Evolutionary conservation across 768 basidiomycete species (phyloP), one percentile per base, ranked within the genome.

Genomic region (Psilocybe sp.): DNA sequence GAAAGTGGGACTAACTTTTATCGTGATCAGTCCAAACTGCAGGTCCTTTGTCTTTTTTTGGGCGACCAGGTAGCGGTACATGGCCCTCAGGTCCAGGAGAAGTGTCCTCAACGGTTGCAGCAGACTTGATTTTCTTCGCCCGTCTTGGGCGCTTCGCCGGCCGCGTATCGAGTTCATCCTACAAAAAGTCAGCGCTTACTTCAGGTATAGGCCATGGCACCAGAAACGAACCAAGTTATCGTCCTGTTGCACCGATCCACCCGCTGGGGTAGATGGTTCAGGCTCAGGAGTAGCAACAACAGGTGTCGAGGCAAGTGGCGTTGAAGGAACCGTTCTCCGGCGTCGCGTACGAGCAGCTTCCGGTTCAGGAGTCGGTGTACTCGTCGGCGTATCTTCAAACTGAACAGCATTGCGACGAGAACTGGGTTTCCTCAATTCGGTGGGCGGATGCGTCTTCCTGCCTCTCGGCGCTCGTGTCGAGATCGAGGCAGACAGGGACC

Each of bases 321-420:
- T 58, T 34, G 58, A 60, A 46, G 61, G 69, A 35, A 66, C 43
- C 8, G 49, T 40, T 9, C 50, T 58, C 16, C 63, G 54, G 35
- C 78, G 70, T 50, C 71, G 69, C 34, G 71, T 68, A 47, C 71
- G 34, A 7, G 48, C 70, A 4, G 60, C 49, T 49, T 87, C 85
- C 33, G 82, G 84, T 56, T 88, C 87, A 3, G 86, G 85, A 31
- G 86, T 87, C 1, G 86, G 84, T 0, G 84, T 85, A 38, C 76
- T 73, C 5, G 76, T 77, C 8, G 73, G 69, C 1, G 76, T 79
- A 34, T 69, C 69, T 44, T 83, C 83, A 20, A 75, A 59, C 47
- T 80, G 81, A 44, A 64, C 54, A 46, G 67, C 63, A 50, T 62
- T 65, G 16, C 79, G 72, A 44, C 76, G 69, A 11, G 72, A 68